Evolutionary conservation across 495 filamentous ascomycete species (phyloP).

Genomic region (Daldinia childiae): DNA sequence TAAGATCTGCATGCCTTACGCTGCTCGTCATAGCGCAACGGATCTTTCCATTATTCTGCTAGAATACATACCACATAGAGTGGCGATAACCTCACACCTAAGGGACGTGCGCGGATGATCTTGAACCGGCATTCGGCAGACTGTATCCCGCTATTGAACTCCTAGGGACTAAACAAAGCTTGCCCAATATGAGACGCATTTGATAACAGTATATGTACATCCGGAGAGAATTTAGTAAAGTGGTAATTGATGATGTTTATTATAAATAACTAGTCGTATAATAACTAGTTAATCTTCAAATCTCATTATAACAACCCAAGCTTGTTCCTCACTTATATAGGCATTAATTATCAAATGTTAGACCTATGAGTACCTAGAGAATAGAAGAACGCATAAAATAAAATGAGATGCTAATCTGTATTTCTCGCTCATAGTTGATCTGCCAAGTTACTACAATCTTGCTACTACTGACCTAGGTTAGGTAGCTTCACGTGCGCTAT

Average conservation of each 20-base stretch:
- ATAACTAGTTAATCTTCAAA: background rate
- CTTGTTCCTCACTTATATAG: background rate
- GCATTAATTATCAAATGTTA: background rate
- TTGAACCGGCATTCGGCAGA: background rate
- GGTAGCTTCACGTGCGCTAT: background rate
- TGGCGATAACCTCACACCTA: conserved; percentile 29
- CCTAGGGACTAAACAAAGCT: background rate
- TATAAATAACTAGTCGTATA: background rate
- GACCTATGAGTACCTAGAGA: too few relatives aligned
- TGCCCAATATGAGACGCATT: background rate
- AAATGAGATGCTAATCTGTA: background rate
- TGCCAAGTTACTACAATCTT: background rate
- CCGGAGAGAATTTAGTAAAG: background rate
- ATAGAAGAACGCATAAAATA: background rate
- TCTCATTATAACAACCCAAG: background rate
- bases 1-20: conserved; percentile 23
- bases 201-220: background rate
- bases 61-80: too few relatives aligned
- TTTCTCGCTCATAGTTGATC: background rate
- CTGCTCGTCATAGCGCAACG: conserved; percentile 3
- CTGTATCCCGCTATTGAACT: background rate
- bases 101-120: conserved; percentile 11
- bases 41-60: conserved; percentile 3
- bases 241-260: background rate
- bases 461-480: too few relatives aligned